Percentiles rank a stretch among this genome's conserved stretches.
phyloP scores from a whole-genome alignment of 305 asterid species.

The Nicotiana rustica region DNA sequence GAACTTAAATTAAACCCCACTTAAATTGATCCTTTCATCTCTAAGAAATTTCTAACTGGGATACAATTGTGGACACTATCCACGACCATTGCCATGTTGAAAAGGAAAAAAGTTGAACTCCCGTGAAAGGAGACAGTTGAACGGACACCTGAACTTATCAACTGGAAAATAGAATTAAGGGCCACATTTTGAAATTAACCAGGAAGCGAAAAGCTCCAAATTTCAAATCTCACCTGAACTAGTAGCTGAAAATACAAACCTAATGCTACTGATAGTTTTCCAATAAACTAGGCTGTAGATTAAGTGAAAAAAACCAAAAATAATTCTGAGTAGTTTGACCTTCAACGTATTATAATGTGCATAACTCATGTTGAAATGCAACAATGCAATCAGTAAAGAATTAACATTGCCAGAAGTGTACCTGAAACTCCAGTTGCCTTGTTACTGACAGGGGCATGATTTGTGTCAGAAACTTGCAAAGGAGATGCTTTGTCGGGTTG shows the following conservation, averaged over 20 bases:
- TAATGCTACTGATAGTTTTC: not conserved
- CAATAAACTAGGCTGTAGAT: not conserved
- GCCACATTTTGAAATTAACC: not conserved
- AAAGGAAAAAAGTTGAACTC: not conserved
- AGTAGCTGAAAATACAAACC: not conserved
- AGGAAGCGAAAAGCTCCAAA: not conserved
- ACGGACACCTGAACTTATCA: slow-evolving; percentile 17
- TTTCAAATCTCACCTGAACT: not conserved
- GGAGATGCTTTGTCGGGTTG: slow-evolving; percentile 48
- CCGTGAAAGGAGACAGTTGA: not conserved
- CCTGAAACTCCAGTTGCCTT: slow-evolving; percentile 58
- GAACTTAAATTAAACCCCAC: not conserved
- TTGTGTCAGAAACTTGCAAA: slow-evolving; percentile 48
- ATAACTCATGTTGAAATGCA: slow-evolving; percentile 11
- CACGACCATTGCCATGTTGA: not conserved
- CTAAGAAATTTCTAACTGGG: not conserved
- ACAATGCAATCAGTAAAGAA: slow-evolving; percentile 13
- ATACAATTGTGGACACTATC: not conserved
- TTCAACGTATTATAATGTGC: not conserved
- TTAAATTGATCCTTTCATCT: slow-evolving; percentile 4
- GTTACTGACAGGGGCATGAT: slow-evolving; percentile 43
- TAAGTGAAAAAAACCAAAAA: too few relatives aligned
- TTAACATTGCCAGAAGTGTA: slow-evolving; percentile 32
- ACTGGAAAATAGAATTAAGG: not conserved
- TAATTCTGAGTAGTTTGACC: too few relatives aligned